phyloP scores from a whole-genome alignment of 352 stramenopile species.

The Stephanocyclus meneghinianus region DNA sequence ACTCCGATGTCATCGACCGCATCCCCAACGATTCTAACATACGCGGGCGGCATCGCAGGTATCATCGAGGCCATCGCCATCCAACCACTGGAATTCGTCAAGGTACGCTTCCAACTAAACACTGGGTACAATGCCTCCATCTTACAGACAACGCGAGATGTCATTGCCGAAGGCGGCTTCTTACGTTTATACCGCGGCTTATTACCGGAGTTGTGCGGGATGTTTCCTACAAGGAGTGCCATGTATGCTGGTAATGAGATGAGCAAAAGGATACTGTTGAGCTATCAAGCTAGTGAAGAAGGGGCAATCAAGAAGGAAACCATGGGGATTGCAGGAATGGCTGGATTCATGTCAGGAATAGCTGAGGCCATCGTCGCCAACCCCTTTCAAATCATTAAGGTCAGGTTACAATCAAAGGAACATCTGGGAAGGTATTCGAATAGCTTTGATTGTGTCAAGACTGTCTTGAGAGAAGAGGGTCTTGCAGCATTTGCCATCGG shows the following conservation, averaged over 20 bases:
- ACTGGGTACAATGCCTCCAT: constrained; percentile 16
- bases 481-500: constrained; percentile 24
- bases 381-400: constrained; percentile 39
- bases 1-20: constrained; percentile 18
- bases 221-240: constrained; percentile 33
- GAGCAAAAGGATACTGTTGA: constrained; percentile 12
- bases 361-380: constrained; percentile 30
- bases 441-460: constrained; percentile 31
- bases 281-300: neutral
- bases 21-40: constrained; percentile 20
- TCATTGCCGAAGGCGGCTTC: constrained; percentile 15
- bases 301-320: constrained; percentile 3
- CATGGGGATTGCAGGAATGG: constrained; percentile 2
- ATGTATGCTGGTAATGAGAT: constrained; percentile 45
- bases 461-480: constrained; percentile 26
- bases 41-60: constrained; percentile 30
- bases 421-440: constrained; percentile 29
- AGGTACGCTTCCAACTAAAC: constrained; percentile 38
- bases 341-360: constrained; percentile 15
- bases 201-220: constrained; percentile 28
- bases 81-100: constrained; percentile 37
- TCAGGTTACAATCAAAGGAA: constrained; percentile 36
- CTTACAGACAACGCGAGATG: neutral
- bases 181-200: constrained; percentile 25
- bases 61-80: constrained; percentile 24